A percentile compares a stretch with the other conserved stretches of the same genome.
phyloP scores from a whole-genome alignment of 2,329 filamentous ascomycete species.

The Neopestalotiopsis sp. region DNA sequence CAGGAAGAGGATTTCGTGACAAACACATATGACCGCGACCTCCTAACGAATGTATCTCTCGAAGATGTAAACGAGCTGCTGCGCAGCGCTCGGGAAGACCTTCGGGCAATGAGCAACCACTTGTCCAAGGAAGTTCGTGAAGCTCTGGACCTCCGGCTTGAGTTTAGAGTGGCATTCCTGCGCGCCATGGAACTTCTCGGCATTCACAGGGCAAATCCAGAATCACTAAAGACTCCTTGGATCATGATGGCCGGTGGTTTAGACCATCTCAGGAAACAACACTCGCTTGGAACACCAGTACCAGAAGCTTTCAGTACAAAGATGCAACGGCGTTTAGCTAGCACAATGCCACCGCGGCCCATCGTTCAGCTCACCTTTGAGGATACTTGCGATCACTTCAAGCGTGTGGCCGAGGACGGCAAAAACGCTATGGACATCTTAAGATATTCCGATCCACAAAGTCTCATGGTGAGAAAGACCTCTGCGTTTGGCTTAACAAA shows the following conservation, averaged over 20 bases:
- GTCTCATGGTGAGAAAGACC: constrained; percentile 63
- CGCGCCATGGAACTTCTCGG: constrained; percentile 54
- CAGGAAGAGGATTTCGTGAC: constrained; percentile 97
- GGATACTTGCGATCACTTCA: constrained; percentile 73
- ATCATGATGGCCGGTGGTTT: constrained; percentile 55
- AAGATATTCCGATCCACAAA: constrained; percentile 70
- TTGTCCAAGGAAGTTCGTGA: constrained; percentile 42
- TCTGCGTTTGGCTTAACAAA: constrained; percentile 21
- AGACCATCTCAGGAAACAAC: constrained; percentile 61
- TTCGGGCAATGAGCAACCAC: constrained; percentile 36
- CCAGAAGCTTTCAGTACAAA: constrained; percentile 87
- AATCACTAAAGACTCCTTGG: constrained; percentile 57
- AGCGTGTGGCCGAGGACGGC: constrained; percentile 74
- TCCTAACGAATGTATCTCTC: constrained; percentile 69
- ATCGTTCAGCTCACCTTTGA: constrained; percentile 80
- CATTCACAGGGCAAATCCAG: constrained; percentile 46
- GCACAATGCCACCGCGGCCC: constrained; percentile 89
- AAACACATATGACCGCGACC: constrained; percentile 81
- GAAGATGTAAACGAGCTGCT: constrained; percentile 61
- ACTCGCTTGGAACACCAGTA: constrained; percentile 67
- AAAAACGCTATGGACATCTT: constrained; percentile 71
- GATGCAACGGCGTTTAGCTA: constrained; percentile 88
- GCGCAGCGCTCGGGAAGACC: constrained; percentile 41
- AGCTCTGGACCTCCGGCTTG: constrained; percentile 69
- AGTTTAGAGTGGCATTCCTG: constrained; percentile 69